These are phyloP conservation scores for Solanum chiquidenum DNA, from an alignment of 257 asterid species.

Conservation along the genomic window DNA sequence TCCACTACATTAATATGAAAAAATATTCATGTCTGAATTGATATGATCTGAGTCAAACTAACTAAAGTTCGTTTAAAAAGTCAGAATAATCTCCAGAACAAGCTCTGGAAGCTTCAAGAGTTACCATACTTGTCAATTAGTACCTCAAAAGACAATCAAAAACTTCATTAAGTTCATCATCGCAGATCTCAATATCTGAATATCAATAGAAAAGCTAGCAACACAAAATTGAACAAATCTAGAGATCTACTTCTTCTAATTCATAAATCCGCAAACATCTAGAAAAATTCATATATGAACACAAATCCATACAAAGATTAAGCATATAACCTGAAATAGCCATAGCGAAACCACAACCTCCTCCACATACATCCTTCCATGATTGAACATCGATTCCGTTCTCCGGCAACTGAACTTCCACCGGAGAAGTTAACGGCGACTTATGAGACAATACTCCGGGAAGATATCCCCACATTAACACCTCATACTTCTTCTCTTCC, in stretches of 20 bases:
- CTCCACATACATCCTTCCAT: slow-evolving; percentile 67
- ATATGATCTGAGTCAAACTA: background rate
- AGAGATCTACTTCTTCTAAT: background rate
- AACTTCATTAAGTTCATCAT: background rate
- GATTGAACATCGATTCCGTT: slow-evolving; percentile 25
- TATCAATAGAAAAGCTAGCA: background rate
- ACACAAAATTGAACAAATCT: background rate
- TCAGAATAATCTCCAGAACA: background rate
- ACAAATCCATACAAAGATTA: background rate
- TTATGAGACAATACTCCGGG: slow-evolving; percentile 44
- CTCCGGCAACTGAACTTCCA: slow-evolving; percentile 28
- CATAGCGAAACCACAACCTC: slow-evolving; percentile 82
- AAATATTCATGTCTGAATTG: background rate
- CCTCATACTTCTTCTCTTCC: slow-evolving; percentile 18
- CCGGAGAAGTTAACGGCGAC: slow-evolving; percentile 43
- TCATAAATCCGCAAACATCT: background rate
- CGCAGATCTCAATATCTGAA: background rate
- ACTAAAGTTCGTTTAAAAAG: background rate
- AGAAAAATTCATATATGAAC: background rate
- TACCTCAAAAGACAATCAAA: background rate
- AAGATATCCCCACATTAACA: slow-evolving; percentile 70
- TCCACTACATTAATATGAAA: background rate
- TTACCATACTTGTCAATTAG: background rate
- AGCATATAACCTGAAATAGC: slow-evolving; percentile 42
- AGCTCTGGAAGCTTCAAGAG: background rate